Base-by-base conservation (phyloP, 208 protist genomes). In the Porcisia hertigi region DNA sequence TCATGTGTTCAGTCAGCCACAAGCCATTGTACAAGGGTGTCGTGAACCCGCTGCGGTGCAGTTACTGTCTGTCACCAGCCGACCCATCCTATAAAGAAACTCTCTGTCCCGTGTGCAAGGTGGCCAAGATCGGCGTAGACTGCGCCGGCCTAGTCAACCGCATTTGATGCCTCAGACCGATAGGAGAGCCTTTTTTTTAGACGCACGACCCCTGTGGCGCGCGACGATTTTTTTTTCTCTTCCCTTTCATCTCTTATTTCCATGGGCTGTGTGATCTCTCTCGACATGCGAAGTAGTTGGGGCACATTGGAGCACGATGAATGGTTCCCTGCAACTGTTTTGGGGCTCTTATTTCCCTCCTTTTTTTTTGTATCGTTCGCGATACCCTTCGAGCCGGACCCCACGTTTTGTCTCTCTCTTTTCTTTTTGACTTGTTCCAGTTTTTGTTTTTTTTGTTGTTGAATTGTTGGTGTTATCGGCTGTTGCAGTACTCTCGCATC, bases 11-110 rank as follows among this genome's bases (percentile, higher is more conserved):
- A 63, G 83, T 85, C 45, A 86, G 85, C 3, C 83, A 88, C 74
- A 88, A 80, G 64, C 94, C 95, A 39, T 92, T 98, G 58, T 98
- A 98, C 83, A 82, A 81, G 77, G 93, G 86, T 36, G 88, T 83
- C 23, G 77, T 84, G 60, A 85, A 86, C 39, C 76, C 80, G 2
- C 63, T 98, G 62, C 74, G 85, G 39, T 99, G 98, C 87, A 84
- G 95, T 54, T 99, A 94, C 73, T 99, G 99, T 86, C 65, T 74
- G 39, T 89, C 97, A 9, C 76, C 89, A 3, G 98, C 90, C 43
- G 34, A 89, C 16, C 95, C 95, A 20, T 43, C 89, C 36, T 86
- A 88, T 78, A 89, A 87, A 54, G 91, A 89, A 9, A 78, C 75
- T 53, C 45, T 91, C 16, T 98, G 96, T 77, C 76, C 86, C 3